These are phyloP conservation scores for Nemania abortiva DNA, from an alignment of 2,329 filamentous ascomycete species.

Conservation along the genomic window DNA sequence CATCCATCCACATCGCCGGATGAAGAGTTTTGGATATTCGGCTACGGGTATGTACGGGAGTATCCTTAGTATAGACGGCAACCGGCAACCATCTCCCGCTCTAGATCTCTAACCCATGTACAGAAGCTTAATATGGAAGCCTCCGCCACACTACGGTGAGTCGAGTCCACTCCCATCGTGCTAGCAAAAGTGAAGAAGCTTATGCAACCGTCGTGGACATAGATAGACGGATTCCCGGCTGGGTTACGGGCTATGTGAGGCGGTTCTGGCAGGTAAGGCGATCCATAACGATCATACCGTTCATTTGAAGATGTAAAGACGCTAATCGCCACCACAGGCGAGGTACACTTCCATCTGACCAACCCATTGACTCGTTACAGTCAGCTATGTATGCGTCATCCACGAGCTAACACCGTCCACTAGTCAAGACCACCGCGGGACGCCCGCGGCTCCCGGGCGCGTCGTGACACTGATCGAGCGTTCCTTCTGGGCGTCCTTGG, in stretches of 20 bases:
- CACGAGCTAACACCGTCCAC: slow-evolving; percentile 28
- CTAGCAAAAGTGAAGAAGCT: slow-evolving; percentile 14
- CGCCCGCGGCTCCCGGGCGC: slow-evolving; percentile 85
- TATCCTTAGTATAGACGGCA: not conserved
- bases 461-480: slow-evolving; percentile 93
- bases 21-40: slow-evolving; percentile 91
- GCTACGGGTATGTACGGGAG: slow-evolving; percentile 82
- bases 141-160: slow-evolving; percentile 92
- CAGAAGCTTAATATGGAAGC: slow-evolving; percentile 98
- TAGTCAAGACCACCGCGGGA: slow-evolving; percentile 95
- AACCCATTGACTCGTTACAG: not conserved
- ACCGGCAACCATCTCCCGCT: not conserved
- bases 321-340: slow-evolving; percentile 40
- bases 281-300: not conserved
- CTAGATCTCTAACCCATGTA: slow-evolving; percentile 20
- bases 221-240: slow-evolving; percentile 90
- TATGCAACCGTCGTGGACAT: slow-evolving; percentile 21
- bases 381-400: not conserved
- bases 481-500: slow-evolving; percentile 83
- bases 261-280: slow-evolving; percentile 92
- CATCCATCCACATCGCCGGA: slow-evolving; percentile 52
- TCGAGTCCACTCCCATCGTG: not conserved
- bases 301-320: slow-evolving; percentile 1
- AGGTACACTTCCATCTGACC: slow-evolving; percentile 38
- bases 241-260: slow-evolving; percentile 92